Evolutionary conservation across 495 filamentous ascomycete genomes (phyloP), one percentile per base, ranked within the genome.

Genomic region (Penicillium canescens): DNA sequence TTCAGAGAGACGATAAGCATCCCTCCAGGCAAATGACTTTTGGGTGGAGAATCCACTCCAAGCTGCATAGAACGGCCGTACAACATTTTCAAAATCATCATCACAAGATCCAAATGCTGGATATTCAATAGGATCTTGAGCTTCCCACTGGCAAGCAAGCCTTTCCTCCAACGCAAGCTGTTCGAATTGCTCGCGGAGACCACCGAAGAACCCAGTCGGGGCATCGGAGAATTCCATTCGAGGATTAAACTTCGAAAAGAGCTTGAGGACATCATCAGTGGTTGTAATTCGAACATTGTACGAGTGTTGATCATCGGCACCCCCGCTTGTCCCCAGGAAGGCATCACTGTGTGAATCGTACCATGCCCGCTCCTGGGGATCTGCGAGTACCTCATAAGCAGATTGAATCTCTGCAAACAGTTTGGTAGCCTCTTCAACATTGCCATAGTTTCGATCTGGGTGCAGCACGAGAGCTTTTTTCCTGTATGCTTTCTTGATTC

Each of bases 321-420:
- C 55, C 21, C 65, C 66, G 46, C 82, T 78, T 12, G 82, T 85
- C 2, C 83, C 79, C 45, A 97, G 74, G 43, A 98, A 91, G 12
- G 85, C 86, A 56, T 91, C 87, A 46, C 90, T 87, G 62, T 99
- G 94, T 20, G 91, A 89, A 63, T 99, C 93, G 69, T 99, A 99
- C 94, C 94, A 98, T 8, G 92, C 87, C 42, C 95, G 85, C 67
- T 99, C 94, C 67, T 98, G 92, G 7, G 90, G 85, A 67, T 99
- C 95, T 13, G 92, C 95, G 3, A 99, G 85, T 18, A 98, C 84
- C 65, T 98, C 92, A 69, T 98, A 96, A 35, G 94, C 94, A 9
- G 91, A 80, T 66, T 96, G 92, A 21, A 98, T 81, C 60, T 94
- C 91, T 40, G 92, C 91, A 66, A 99, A 99, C 16, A 86, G 83